These are phyloP conservation scores for Pythium aphanidermatum DNA, from an alignment of 352 stramenopile genomes.

Conservation along the genomic window DNA sequence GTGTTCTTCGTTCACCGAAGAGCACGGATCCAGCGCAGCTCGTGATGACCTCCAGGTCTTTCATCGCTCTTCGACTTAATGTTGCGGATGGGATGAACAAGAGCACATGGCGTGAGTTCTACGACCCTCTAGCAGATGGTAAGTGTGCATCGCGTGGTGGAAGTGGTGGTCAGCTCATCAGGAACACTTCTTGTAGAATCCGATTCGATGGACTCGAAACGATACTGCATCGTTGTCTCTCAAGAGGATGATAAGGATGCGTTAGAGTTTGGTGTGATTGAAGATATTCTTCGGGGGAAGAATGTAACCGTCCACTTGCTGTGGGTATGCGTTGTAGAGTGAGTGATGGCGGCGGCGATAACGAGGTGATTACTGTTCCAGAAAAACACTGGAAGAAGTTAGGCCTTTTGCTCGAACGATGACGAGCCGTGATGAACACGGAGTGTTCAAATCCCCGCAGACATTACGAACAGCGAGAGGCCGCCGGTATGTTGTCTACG, in stretches of 20 bases:
- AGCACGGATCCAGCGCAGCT: conserved; percentile 7
- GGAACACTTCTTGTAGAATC: neutral
- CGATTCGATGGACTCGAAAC: conserved; percentile 1
- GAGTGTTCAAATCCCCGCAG: too few relatives aligned
- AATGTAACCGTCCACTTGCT: neutral
- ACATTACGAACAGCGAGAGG: too few relatives aligned
- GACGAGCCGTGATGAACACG: too few relatives aligned
- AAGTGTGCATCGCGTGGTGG: too few relatives aligned
- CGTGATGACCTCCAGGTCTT: conserved; percentile 15
- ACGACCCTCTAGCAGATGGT: too few relatives aligned
- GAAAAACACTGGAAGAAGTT: too few relatives aligned
- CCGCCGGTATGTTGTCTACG: too few relatives aligned
- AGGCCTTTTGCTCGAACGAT: too few relatives aligned
- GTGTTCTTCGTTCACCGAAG: conserved; percentile 1
- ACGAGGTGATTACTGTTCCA: too few relatives aligned
- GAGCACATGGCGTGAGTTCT: conserved; percentile 14
- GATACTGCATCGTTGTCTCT: conserved; percentile 6
- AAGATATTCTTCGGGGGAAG: conserved; percentile 2
- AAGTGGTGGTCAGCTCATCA: too few relatives aligned
- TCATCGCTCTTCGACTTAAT: conserved; percentile 15
- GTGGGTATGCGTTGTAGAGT: conserved; percentile 1
- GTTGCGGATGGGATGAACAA: conserved; percentile 10
- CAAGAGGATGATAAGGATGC: conserved; percentile 10
- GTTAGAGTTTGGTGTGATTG: neutral
- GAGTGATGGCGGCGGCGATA: too few relatives aligned